phyloP scores from a whole-genome alignment of 257 asterid species.

The Solanum clarkiae region DNA sequence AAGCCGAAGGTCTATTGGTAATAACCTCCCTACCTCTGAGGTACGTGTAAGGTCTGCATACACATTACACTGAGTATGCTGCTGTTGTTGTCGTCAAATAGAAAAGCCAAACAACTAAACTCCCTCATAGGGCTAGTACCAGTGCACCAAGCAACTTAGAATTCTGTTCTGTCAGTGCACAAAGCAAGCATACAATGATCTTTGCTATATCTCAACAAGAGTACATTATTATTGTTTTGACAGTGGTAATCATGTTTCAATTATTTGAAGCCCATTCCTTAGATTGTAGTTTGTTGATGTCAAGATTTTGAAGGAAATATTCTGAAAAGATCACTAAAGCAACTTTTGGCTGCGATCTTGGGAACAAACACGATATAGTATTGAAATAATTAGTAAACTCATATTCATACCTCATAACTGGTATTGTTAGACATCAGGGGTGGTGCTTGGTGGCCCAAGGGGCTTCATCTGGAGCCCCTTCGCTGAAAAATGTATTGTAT shows the following conservation, averaged over 20 bases:
- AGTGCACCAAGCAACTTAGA: not conserved
- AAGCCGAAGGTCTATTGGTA: not conserved
- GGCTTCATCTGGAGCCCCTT: not conserved
- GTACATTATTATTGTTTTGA: not conserved
- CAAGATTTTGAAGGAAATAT: not conserved
- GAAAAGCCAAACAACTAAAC: not conserved
- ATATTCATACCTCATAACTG: not conserved
- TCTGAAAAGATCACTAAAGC: not conserved
- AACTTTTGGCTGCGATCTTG: not conserved
- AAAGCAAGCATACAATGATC: not conserved
- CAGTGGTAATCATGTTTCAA: not conserved
- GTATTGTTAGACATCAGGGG: not conserved
- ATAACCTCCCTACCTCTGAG: not conserved
- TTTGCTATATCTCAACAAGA: too few species aligned
- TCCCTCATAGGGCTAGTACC: not conserved
- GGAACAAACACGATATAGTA: not conserved
- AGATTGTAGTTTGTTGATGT: not conserved
- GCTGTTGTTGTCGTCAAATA: not conserved
- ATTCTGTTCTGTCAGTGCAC: not conserved
- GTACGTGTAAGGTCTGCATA: not conserved
- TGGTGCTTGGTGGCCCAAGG: not conserved
- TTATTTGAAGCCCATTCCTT: not conserved
- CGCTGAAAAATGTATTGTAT: not conserved
- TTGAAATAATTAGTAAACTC: not conserved
- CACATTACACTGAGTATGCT: not conserved